Base-by-base conservation (phyloP, 495 filamentous ascomycete species). In the Aspergillus sclerotioniger region DNA sequence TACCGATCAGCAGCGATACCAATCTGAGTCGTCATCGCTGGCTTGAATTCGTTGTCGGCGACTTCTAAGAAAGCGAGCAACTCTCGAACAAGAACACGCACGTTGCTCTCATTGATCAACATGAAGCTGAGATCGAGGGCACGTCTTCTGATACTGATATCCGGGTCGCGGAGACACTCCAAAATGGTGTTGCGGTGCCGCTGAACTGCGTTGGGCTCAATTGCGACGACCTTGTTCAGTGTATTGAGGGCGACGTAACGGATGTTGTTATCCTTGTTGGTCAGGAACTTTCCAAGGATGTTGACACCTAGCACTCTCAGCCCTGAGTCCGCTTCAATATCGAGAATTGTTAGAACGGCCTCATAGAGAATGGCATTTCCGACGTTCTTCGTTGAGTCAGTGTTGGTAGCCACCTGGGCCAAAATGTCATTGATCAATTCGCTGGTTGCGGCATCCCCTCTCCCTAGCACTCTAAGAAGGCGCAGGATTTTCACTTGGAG, bases 261-360 rank as follows among this genome's bases (percentile, higher is more conserved):
- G 68, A 98, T 98, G 66, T 98, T 98, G 78, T 98, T 98, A 75
- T 98, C 94, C 70, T 92, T 90, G 73, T 98, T 98, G 7, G 91
- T 85, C 54, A 98, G 76, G 78, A 98, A 98, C 69, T 98, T 98
- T 67, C 94, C 94, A 8, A 98, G 84, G 54, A 98, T 98, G 67
- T 98, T 98, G 62, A 98, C 93, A 67, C 94, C 94, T 45, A 98
- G 79, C 9, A 98, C 95, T 37, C 95, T 80, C 57, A 98, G 73
- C 8, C 95, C 92, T 9, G 93, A 93, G 69, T 98, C 94, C 7
- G 94, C 95, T 71, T 98, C 93, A 59, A 98, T 98, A 62, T 98
- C 94, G 33, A 98, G 85, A 59, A 98, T 98, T 0, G 94, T 98
- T 37, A 95, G 86, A 29, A 98, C 94, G 7, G 94, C 91, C 75